phyloP scores from a whole-genome alignment of 192 early-diverging fungal genomes.

The Backusella luteola region DNA sequence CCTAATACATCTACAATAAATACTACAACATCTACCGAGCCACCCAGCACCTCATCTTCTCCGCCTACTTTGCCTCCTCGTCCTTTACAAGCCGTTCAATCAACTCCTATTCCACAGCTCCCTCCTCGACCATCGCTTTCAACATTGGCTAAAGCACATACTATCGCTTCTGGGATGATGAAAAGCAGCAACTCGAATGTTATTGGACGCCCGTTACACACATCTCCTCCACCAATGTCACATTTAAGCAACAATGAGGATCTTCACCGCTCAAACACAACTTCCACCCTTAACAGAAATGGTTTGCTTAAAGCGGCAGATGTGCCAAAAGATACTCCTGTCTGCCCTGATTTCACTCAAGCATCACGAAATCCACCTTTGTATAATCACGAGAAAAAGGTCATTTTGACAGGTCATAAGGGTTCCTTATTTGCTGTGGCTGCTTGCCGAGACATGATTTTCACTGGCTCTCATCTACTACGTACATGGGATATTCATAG shows the following conservation, averaged over 20 bases:
- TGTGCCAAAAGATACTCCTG: background rate
- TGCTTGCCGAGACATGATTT: conserved; percentile 46
- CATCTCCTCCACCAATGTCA: background rate
- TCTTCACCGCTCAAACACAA: background rate
- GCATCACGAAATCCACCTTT: conserved; percentile 61
- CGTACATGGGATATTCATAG: conserved; percentile 43
- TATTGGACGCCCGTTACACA: background rate
- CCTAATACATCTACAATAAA: background rate
- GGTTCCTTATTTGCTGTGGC: conserved; percentile 46
- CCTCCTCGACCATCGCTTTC: conserved; percentile 25
- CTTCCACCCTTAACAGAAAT: background rate
- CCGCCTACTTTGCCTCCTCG: conserved; percentile 6
- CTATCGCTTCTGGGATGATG: conserved; percentile 3
- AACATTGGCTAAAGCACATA: conserved; percentile 19
- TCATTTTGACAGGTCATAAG: conserved; percentile 40
- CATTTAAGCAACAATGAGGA: background rate
- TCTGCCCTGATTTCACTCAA: conserved; percentile 48
- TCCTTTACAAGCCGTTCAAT: background rate
- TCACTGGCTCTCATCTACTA: conserved; percentile 45
- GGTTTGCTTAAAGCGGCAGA: background rate
- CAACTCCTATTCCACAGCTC: conserved; percentile 7
- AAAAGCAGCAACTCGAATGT: background rate
- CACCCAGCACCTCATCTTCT: background rate
- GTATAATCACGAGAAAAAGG: conserved; percentile 33
- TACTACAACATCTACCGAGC: background rate